These are phyloP conservation scores for Zostera marina DNA, from an alignment of 116 monocot genomes.

Conservation along the genomic window DNA sequence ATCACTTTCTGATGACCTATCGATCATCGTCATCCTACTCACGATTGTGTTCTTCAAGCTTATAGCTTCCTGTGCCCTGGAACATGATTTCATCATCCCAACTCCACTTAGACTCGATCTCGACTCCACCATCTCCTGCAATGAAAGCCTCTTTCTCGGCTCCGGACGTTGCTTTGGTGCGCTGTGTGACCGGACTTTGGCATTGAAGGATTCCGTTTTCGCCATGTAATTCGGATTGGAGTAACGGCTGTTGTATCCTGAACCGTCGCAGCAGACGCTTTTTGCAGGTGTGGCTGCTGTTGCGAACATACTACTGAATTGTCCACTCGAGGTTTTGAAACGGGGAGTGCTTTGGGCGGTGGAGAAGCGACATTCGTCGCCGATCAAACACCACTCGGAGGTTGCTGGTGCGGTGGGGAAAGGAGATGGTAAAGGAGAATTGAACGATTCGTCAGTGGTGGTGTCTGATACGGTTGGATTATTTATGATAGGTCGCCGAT, in stretches of 20 bases:
- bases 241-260: neutral
- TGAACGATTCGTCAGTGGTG: constrained; percentile 19
- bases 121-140: constrained; percentile 48
- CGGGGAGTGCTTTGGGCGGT: constrained; percentile 76
- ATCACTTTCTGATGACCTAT: constrained; percentile 21
- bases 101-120: constrained; percentile 44
- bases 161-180: constrained; percentile 80
- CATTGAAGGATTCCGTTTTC: constrained; percentile 65
- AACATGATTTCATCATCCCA: constrained; percentile 40
- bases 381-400: constrained; percentile 36
- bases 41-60: constrained; percentile 37
- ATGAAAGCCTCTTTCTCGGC: constrained; percentile 30
- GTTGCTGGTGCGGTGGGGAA: constrained; percentile 27
- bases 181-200: constrained; percentile 78
- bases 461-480: constrained; percentile 10
- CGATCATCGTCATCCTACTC: constrained; percentile 11
- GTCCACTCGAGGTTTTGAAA: constrained; percentile 9
- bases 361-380: constrained; percentile 26
- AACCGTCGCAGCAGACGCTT: constrained; percentile 23
- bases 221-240: constrained; percentile 54
- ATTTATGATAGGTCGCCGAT: neutral
- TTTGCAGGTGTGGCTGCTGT: constrained; percentile 51
- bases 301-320: neutral
- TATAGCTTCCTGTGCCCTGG: constrained; percentile 29
- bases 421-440: constrained; percentile 20